phyloP scores from a whole-genome alignment of 164 flowering plant genomes.

The Macadamia tetraphylla region DNA sequence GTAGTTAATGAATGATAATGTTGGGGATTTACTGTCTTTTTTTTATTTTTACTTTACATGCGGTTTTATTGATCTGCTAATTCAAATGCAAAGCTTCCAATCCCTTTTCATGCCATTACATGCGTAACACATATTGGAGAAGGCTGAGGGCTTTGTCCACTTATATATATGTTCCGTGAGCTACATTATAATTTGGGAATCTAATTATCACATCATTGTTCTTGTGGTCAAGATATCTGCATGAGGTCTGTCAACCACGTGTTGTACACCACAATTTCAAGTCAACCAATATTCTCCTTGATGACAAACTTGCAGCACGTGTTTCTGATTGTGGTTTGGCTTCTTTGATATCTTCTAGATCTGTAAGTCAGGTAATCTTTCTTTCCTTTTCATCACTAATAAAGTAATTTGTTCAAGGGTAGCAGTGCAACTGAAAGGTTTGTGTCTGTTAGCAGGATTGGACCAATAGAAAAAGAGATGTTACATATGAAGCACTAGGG shows the following conservation, averaged over 20 bases:
- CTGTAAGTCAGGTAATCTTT: constrained; percentile 42
- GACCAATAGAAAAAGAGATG: too few species aligned
- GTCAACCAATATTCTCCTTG: constrained; percentile 73
- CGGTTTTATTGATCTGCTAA: not conserved
- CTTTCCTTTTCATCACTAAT: too few species aligned
- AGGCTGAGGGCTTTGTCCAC: not conserved
- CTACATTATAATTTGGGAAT: not conserved
- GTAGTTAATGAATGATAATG: not conserved
- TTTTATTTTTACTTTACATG: not conserved
- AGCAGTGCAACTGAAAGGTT: too few species aligned
- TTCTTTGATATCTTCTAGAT: constrained; percentile 35
- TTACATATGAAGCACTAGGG: too few species aligned
- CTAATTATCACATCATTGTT: constrained; percentile 1
- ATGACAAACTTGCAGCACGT: constrained; percentile 42
- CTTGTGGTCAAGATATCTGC: constrained; percentile 56
- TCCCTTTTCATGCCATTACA: not conserved
- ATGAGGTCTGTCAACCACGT: constrained; percentile 71
- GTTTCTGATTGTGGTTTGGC: constrained; percentile 84
- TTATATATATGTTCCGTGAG: not conserved
- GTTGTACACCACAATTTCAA: constrained; percentile 65
- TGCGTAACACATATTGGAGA: not conserved
- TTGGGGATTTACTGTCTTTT: not conserved
- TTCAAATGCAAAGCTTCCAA: not conserved
- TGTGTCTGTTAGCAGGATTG: too few species aligned
- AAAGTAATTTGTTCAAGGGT: too few species aligned